phyloP scores from a whole-genome alignment of 106 monocot species.

The Hemerocallis citrina region DNA sequence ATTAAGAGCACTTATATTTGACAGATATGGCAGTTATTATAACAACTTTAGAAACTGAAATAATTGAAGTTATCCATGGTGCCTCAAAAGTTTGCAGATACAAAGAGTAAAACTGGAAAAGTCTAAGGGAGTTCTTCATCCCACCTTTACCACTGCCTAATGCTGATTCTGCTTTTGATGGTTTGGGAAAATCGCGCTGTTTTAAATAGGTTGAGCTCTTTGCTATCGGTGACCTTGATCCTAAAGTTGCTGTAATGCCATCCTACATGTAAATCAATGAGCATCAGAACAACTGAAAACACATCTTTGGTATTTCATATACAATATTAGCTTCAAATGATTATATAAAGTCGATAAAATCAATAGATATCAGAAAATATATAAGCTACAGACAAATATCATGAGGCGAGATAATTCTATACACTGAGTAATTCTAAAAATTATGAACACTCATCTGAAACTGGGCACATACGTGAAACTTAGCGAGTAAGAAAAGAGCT shows the following conservation, averaged over 20 bases:
- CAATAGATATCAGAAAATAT: neutral
- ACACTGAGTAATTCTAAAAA: too few relatives aligned
- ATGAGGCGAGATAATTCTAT: too few relatives aligned
- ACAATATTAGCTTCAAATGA: neutral
- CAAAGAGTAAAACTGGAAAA: neutral
- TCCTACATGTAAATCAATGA: conserved; percentile 34
- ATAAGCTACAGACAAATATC: neutral
- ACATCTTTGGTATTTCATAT: neutral
- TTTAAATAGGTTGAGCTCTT: conserved; percentile 14
- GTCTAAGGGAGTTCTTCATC: conserved; percentile 7
- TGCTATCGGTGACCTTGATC: conserved; percentile 50
- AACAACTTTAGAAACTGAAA: neutral
- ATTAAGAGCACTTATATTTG: neutral
- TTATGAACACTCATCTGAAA: too few relatives aligned
- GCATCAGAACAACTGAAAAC: neutral
- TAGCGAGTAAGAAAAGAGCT: too few relatives aligned
- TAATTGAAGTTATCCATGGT: neutral
- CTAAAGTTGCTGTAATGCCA: conserved; percentile 48
- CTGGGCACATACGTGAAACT: too few relatives aligned
- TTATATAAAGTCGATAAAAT: neutral
- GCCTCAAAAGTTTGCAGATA: neutral
- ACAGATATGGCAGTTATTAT: neutral
- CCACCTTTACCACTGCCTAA: conserved; percentile 69
- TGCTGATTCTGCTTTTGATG: conserved; percentile 64
- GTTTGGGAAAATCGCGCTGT: conserved; percentile 20